Conservation (phyloP, 192 early-diverging fungal species). For the Kickxella alabastrina region DNA sequence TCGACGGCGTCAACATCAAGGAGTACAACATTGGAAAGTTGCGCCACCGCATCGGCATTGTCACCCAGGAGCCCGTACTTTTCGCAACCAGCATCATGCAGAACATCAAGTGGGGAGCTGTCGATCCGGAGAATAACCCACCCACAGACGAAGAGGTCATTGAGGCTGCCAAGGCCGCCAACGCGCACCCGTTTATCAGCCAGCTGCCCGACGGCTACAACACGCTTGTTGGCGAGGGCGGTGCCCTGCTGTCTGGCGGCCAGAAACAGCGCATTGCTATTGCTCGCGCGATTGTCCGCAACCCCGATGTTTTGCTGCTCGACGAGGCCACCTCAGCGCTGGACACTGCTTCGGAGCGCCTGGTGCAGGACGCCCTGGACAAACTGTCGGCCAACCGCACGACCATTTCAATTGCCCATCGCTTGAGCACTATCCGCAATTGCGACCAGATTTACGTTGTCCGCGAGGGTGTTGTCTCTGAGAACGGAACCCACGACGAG, state of each 20-base stretch:
- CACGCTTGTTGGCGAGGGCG: conserved; percentile 82
- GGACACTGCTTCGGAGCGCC: conserved; percentile 74
- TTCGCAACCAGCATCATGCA: conserved; percentile 72
- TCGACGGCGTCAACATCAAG: conserved; percentile 75
- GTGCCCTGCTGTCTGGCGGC: conserved; percentile 41
- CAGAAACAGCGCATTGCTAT: neutral
- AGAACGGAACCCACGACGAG: conserved; percentile 76
- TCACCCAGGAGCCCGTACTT: conserved; percentile 85
- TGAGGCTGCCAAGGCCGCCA: conserved; percentile 60
- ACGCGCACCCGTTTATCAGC: conserved; percentile 69
- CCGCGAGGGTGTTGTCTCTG: conserved; percentile 62
- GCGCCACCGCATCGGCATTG: conserved; percentile 80
- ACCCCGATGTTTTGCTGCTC: neutral
- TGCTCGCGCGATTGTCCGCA: neutral
- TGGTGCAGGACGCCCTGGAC: conserved; percentile 82
- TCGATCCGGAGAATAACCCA: conserved; percentile 47
- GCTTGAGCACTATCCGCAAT: conserved; percentile 83
- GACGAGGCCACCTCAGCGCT: conserved; percentile 63
- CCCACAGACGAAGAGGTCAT: conserved; percentile 72
- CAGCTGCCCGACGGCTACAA: conserved; percentile 71
- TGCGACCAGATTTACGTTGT: conserved; percentile 85
- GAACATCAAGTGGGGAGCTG: conserved; percentile 72
- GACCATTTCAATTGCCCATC: conserved; percentile 90
- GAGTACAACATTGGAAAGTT: conserved; percentile 72
- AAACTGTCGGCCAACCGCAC: conserved; percentile 68